These are phyloP conservation scores for Fusarium ambrosium DNA, from an alignment of 2,329 filamentous ascomycete species.

Conservation along the genomic window DNA sequence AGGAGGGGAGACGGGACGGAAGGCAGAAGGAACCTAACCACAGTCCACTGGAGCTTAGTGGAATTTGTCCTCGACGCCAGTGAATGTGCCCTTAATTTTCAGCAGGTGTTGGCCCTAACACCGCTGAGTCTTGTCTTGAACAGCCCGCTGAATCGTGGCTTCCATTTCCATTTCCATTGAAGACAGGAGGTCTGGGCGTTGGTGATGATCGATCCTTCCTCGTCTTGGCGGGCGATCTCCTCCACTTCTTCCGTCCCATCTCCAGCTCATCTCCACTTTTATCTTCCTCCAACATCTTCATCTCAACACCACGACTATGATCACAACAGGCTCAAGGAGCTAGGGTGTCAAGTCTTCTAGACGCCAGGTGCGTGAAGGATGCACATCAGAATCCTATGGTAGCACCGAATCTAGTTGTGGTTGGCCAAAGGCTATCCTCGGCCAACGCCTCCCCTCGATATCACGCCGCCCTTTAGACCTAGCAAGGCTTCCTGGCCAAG, in stretches of 20 bases:
- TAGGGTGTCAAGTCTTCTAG: background rate
- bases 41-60: background rate
- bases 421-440: background rate
- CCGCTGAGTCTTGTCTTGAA: background rate
- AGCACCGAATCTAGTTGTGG: background rate
- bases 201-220: background rate
- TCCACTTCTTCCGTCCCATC: slow-evolving; percentile 10
- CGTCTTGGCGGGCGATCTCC: slow-evolving; percentile 1
- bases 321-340: background rate
- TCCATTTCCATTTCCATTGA: background rate
- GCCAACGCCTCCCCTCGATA: slow-evolving; percentile 18
- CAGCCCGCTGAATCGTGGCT: slow-evolving; percentile 38
- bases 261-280: slow-evolving; percentile 7
- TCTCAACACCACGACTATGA: slow-evolving; percentile 12
- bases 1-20: background rate
- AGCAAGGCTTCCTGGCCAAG: slow-evolving; percentile 1
- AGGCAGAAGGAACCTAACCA: background rate
- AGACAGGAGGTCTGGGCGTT: background rate
- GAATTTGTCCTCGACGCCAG: background rate
- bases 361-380: background rate
- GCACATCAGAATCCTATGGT: background rate
- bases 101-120: slow-evolving; percentile 10
- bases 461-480: slow-evolving; percentile 20
- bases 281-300: background rate
- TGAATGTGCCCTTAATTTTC: background rate